Base-by-base conservation (phyloP, 1,284 basidiomycete genomes). In the Marasmius fiardii region DNA sequence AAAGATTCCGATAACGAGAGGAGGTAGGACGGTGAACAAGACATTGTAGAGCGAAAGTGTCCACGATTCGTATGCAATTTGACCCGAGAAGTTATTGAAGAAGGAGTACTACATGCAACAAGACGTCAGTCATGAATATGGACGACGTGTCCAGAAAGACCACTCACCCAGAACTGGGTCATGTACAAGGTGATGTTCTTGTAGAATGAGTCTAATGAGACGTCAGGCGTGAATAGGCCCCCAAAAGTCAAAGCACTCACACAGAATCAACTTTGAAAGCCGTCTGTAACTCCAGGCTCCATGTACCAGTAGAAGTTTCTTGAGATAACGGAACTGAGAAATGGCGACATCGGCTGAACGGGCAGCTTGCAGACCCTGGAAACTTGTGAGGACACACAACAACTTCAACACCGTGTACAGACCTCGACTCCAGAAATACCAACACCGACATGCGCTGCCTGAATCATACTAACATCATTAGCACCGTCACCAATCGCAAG, bases 21-120 rank as follows among this genome's bases (percentile, higher is more conserved):
- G 97, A 0, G 97, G 97, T 1, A 99, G 80, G 47, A 99, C 85
- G 31, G 94, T 95, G 76, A 97, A 98, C 49, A 95, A 71, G 63
- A 98, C 92, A 67, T 95, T 95, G 75, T 94, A 95, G 64, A 93
- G 78, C 0, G 93, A 96, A 66, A 99, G 84, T 4, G 96, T 97
- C 97, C 97, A 99, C 20, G 94, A 97, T 74, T 99, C 97, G 70
- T 95, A 97, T 49, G 94, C 90, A 61, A 98, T 95, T 72, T 99
- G 96, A 20, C 96, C 97, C 1, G 95, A 98, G 74, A 98, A 99
- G 67, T 95, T 96, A 78, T 97, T 98, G 80, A 95, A 90, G 80
- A 97, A 95, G 41, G 97, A 98, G 72, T 88, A 99, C 96, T 95
- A 59, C 3, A 48, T 21, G 39, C 28, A 31, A 18, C 31, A 33